Conservation (phyloP, 805 yeast genomes). For the Aciculoconidium aculeatum region DNA sequence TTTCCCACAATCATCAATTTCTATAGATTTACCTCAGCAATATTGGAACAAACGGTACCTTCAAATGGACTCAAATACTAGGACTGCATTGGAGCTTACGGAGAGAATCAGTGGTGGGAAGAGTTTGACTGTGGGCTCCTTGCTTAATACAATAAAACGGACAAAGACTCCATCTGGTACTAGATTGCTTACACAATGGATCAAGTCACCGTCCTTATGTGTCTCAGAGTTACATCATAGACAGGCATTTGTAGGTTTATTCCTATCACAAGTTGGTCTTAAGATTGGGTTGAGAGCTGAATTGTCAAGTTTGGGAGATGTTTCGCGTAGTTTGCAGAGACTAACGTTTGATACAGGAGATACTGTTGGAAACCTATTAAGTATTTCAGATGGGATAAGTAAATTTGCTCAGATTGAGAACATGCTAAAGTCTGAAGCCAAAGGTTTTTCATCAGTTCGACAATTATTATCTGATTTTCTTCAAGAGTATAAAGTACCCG, state of each 20-base stretch:
- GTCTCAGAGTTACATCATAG: constrained; percentile 49
- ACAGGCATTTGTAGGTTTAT: constrained; percentile 29
- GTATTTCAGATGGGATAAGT: constrained; percentile 27
- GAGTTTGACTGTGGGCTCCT: constrained; percentile 57
- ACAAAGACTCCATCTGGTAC: constrained; percentile 83
- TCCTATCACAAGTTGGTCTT: constrained; percentile 18
- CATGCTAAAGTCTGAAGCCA: constrained; percentile 16
- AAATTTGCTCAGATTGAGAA: constrained; percentile 17
- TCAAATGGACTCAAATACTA: constrained; percentile 77
- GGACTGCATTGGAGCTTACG: constrained; percentile 71
- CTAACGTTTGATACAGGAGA: constrained; percentile 33
- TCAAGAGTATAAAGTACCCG: constrained; percentile 32
- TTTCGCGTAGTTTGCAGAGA: constrained; percentile 55
- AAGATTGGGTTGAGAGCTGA: constrained; percentile 21
- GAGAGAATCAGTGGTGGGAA: constrained; percentile 42
- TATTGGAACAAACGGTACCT: constrained; percentile 48
- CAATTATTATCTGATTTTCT: constrained; percentile 19
- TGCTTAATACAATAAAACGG: constrained; percentile 61
- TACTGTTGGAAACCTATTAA: constrained; percentile 21
- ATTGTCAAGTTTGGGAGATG: constrained; percentile 47
- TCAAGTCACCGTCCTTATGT: constrained; percentile 71
- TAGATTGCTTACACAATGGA: constrained; percentile 73
- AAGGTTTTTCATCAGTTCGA: constrained; percentile 15
- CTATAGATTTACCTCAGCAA: constrained; percentile 62
- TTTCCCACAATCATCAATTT: constrained; percentile 60